phyloP scores from a whole-genome alignment of 495 filamentous ascomycete genomes.

The Aspergillus sparsus region DNA sequence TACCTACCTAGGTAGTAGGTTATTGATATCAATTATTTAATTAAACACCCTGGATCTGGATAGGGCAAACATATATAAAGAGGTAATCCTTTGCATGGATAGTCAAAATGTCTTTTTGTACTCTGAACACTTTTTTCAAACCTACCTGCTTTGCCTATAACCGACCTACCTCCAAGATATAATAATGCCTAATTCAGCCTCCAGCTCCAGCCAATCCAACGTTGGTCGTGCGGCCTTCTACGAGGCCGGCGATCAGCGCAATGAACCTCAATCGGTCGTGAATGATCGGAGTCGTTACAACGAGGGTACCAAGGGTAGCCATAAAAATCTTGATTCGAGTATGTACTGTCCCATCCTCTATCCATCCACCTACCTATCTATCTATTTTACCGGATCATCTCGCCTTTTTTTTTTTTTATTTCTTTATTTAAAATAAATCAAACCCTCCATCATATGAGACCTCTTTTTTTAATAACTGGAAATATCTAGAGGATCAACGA shows the following conservation, averaged over 20 bases:
- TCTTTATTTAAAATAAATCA: too few species aligned
- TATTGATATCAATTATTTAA: too few species aligned
- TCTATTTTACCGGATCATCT: too few species aligned
- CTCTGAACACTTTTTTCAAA: background rate
- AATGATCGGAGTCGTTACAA: conserved; percentile 58
- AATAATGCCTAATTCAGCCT: conserved; percentile 11
- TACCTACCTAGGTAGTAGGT: conserved; percentile 3
- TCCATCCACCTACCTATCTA: background rate
- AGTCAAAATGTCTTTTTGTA: background rate
- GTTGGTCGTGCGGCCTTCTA: conserved; percentile 57
- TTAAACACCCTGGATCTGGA: too few species aligned
- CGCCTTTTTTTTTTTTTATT: too few species aligned
- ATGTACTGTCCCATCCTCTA: conserved; percentile 18
- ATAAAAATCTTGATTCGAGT: conserved; percentile 74
- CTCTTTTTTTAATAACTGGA: background rate
- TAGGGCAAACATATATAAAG: too few species aligned
- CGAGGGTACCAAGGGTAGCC: conserved; percentile 66
- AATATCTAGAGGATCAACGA: conserved; percentile 69
- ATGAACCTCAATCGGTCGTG: conserved; percentile 56
- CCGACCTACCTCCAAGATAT: background rate
- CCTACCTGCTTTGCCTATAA: conserved; percentile 14
- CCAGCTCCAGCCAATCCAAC: conserved; percentile 23
- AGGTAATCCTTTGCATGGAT: too few species aligned
- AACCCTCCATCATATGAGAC: too few species aligned
- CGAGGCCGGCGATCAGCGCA: conserved; percentile 73